phyloP scores from a whole-genome alignment of 2,329 filamentous ascomycete species.

The Cadophora sp. region DNA sequence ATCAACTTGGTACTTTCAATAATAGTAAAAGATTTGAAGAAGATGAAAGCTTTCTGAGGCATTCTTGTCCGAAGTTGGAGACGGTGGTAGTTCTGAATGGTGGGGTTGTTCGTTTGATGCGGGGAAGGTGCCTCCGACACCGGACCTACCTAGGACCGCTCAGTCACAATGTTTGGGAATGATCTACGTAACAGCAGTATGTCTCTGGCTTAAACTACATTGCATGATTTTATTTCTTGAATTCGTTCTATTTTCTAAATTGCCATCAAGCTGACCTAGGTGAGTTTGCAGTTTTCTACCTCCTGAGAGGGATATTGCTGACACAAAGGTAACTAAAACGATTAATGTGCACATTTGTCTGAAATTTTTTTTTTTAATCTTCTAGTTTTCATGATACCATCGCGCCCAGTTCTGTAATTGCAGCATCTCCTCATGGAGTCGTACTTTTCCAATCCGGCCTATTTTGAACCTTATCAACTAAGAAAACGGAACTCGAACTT shows the following conservation, averaged over 20 bases:
- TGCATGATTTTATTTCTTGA: no score
- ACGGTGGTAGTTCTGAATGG: neutral
- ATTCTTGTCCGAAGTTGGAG: neutral
- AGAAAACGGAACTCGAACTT: neutral
- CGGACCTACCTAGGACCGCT: neutral
- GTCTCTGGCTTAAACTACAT: no score
- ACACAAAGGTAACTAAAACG: no score
- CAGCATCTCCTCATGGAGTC: neutral
- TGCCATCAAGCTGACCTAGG: no score
- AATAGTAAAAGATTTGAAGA: neutral
- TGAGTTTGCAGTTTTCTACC: no score
- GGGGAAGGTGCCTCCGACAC: conserved; percentile 14
- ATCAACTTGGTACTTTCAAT: neutral
- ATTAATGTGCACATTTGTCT: no score
- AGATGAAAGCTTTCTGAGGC: neutral
- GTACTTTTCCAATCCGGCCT: neutral
- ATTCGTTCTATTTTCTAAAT: no score
- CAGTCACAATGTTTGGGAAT: neutral
- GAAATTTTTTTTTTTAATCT: no score
- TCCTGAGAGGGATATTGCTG: no score
- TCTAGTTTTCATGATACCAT: neutral
- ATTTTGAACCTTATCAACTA: neutral
- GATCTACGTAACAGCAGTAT: no score
- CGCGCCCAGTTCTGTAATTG: neutral
- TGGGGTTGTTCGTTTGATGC: neutral